A percentile compares a stretch with the other conserved stretches of the same genome.
These are phyloP conservation scores for Ophiostoma sp. DNA, from an alignment of 2,329 filamentous ascomycete genomes.

Conservation along the genomic window DNA sequence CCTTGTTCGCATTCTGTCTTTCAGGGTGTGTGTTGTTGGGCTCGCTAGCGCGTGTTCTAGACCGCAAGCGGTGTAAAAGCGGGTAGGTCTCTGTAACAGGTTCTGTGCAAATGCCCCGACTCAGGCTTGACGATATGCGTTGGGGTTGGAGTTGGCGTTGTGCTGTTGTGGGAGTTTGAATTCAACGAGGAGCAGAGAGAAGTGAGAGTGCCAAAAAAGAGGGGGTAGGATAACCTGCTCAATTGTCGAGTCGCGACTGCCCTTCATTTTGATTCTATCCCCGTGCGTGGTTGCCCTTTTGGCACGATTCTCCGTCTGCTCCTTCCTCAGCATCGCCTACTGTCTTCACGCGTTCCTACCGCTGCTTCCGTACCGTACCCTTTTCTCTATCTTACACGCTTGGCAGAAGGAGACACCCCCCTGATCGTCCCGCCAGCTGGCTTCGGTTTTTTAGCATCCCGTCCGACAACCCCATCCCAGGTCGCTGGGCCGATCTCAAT, in stretches of 20 bases:
- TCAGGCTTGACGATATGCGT: slow-evolving; percentile 2
- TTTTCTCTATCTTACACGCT: not conserved
- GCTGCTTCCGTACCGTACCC: not conserved
- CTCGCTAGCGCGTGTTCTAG: slow-evolving; percentile 20
- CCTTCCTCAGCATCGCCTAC: not conserved
- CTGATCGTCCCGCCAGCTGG: slow-evolving; percentile 28
- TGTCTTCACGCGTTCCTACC: not conserved
- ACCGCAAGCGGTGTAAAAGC: not conserved
- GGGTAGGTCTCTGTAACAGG: slow-evolving; percentile 7
- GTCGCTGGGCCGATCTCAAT: slow-evolving; percentile 28
- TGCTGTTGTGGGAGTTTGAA: not conserved
- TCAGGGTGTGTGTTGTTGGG: slow-evolving; percentile 1
- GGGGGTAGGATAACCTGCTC: not conserved
- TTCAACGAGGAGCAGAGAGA: not conserved
- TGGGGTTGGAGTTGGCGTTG: not conserved
- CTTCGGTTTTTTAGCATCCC: slow-evolving; percentile 28
- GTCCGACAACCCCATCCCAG: slow-evolving; percentile 25
- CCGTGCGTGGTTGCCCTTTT: not conserved
- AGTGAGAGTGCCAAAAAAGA: not conserved
- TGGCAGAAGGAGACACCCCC: slow-evolving; percentile 6
- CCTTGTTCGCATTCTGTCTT: not conserved
- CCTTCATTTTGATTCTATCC: not conserved
- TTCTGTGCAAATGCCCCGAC: not conserved
- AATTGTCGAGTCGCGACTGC: not conserved
- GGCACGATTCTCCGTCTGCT: not conserved